A percentile compares a stretch with the other conserved stretches of the same genome.
Conservation (phyloP, 1,284 basidiomycete species). For the Termitomyces sp. region DNA sequence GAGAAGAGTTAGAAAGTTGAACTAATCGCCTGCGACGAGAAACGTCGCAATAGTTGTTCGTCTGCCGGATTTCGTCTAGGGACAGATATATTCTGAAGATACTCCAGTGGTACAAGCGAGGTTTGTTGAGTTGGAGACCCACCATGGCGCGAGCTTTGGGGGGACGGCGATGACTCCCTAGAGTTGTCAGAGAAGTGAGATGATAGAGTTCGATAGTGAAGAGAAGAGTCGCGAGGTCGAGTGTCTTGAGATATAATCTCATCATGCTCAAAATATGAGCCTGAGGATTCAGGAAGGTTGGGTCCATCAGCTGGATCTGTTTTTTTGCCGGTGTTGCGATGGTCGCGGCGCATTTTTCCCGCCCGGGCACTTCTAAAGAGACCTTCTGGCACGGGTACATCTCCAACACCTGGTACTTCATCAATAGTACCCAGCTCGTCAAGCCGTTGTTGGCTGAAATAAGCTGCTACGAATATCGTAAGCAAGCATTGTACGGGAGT, state of each 20-base stretch:
- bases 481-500: not conserved
- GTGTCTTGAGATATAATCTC: slow-evolving; percentile 17
- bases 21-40: slow-evolving; percentile 27
- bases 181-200: slow-evolving; percentile 22
- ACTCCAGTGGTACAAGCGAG: slow-evolving; percentile 54
- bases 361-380: slow-evolving; percentile 73
- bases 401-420: slow-evolving; percentile 56
- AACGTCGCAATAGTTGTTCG: slow-evolving; percentile 52
- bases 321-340: slow-evolving; percentile 29
- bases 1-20: not conserved
- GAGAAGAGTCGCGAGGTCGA: slow-evolving; percentile 15
- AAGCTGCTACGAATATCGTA: slow-evolving; percentile 50
- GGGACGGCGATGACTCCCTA: slow-evolving; percentile 22
- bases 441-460: slow-evolving; percentile 71
- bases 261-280: slow-evolving; percentile 14
- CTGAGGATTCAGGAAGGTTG: slow-evolving; percentile 16
- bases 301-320: slow-evolving; percentile 19
- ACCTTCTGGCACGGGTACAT: slow-evolving; percentile 62
- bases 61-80: slow-evolving; percentile 54
- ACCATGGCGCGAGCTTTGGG: slow-evolving; percentile 7
- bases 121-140: slow-evolving; percentile 13
- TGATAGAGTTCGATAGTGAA: slow-evolving; percentile 15
- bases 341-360: slow-evolving; percentile 56
- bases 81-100: slow-evolving; percentile 46
- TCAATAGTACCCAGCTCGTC: slow-evolving; percentile 66